phyloP scores from a whole-genome alignment of 169 alveolate species.

The Besnoitia besnoiti region DNA sequence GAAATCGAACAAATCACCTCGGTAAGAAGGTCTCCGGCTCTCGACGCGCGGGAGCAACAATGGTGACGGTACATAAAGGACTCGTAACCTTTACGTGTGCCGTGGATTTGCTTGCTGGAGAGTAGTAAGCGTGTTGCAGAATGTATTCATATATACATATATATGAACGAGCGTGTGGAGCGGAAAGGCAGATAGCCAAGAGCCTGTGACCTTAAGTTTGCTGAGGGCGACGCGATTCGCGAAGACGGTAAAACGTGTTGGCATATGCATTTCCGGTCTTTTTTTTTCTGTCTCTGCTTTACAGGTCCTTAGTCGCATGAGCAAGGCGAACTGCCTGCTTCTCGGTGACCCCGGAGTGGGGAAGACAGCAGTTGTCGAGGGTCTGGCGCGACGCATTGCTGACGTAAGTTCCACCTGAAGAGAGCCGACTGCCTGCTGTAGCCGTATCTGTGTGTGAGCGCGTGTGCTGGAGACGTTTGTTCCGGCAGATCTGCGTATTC shows the following conservation, averaged over 20 bases:
- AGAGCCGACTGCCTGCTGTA: too few species aligned
- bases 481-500: not conserved
- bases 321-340: conserved; percentile 86
- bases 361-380: conserved; percentile 90
- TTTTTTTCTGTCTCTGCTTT: not conserved
- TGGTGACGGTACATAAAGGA: too few species aligned
- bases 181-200: too few species aligned
- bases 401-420: conserved; percentile 43
- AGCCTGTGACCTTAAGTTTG: too few species aligned
- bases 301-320: conserved; percentile 81
- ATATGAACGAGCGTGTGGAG: too few species aligned
- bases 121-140: too few species aligned
- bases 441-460: too few species aligned
- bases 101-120: too few species aligned
- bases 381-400: conserved; percentile 86
- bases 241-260: not conserved
- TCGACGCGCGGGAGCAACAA: too few species aligned
- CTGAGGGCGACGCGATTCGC: not conserved
- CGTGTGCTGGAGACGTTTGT: too few species aligned
- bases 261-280: not conserved
- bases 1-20: conserved; percentile 18
- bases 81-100: too few species aligned
- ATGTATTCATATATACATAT: too few species aligned
- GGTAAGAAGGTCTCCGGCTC: not conserved
- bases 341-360: conserved; percentile 92